Base-by-base conservation (phyloP, 1,284 basidiomycete species). In the Cutaneotrichosporon cyanovorans region DNA sequence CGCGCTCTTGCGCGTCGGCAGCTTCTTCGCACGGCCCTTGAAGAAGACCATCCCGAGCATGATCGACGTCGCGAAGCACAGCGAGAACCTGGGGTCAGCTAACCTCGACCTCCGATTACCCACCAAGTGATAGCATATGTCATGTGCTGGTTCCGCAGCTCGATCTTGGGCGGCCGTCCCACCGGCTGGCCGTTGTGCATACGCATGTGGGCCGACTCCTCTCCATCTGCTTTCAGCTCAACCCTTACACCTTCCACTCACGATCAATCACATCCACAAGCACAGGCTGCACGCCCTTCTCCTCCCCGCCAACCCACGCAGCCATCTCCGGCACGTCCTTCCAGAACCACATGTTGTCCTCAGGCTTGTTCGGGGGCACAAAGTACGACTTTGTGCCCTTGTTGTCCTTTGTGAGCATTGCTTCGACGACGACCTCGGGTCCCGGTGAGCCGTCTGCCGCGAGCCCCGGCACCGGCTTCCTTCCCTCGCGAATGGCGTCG, bases 101-200 rank as follows among this genome's bases (percentile, higher is more conserved):
- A 16, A 11, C 8, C 3, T 15, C 12, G 9, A 16, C n/a, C 2
- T 31, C 4, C 9, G 10, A 14, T 8, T 20, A 48, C 54, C 46
- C 33, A 91, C 93, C 93, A 99, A 11, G 93, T 99, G 16, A 85
- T 80, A 6, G 93, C 88, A 68, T 99, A 99, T 6, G 90, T 92
- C 9, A 89, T 78, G 74, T 99, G 93, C 46, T 90, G 83, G 70
- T 99, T 98, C 35, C 95, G 78, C 41, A 99, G 73, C 63, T 97
- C 89, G 36, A 97, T 84, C 4, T 81, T 80, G 2, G 90, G 80
- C 20, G 84, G 73, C 43, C 90, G 80, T 22, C 95, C 93, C 33
- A 98, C 76, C 1, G 93, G 95, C 34, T 84, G 75, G 25, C 92
- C 93, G 50, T 80, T 80, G 6, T 76, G 72, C 31, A 93, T 68